These are phyloP conservation scores for Xylariaceae sp. DNA, from an alignment of 2,329 filamentous ascomycete species.

Conservation along the genomic window DNA sequence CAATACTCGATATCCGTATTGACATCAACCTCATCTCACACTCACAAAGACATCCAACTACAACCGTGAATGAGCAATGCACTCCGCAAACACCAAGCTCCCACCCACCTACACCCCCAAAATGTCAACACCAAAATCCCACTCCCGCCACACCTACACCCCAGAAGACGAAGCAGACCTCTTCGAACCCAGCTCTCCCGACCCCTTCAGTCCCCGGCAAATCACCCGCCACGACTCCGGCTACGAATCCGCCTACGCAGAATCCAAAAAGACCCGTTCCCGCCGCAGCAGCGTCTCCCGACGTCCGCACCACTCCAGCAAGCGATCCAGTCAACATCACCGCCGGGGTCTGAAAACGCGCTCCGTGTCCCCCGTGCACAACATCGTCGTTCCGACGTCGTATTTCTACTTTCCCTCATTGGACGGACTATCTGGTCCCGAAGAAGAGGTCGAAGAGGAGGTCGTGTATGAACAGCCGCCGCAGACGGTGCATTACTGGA, in stretches of 20 bases:
- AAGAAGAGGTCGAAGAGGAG: constrained; percentile 9
- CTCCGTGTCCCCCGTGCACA: constrained; percentile 27
- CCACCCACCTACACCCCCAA: too few relatives aligned
- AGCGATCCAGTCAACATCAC: constrained; percentile 38
- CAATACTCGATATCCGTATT: background rate
- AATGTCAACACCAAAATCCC: constrained; percentile 20
- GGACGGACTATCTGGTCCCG: constrained; percentile 29
- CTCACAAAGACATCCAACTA: too few relatives aligned
- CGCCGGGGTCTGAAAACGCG: constrained; percentile 22
- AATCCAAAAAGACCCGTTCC: constrained; percentile 14
- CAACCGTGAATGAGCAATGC: background rate
- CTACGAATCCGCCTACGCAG: constrained; percentile 48
- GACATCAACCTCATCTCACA: background rate
- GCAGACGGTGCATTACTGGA: constrained; percentile 62
- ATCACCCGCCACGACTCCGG: constrained; percentile 56
- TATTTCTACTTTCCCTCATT: constrained; percentile 49
- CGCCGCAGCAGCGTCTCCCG: constrained; percentile 18
- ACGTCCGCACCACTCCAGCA: constrained; percentile 36
- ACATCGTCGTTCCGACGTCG: constrained; percentile 29
- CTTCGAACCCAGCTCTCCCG: constrained; percentile 37
- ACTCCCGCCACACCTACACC: constrained; percentile 44
- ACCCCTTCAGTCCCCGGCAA: constrained; percentile 32
- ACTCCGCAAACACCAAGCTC: background rate
- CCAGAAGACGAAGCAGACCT: constrained; percentile 49
- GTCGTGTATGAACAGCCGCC: constrained; percentile 38